Evolutionary conservation across 73 alveolate species (phyloP).

Genomic region (Symbiodinium pilosum): DNA sequence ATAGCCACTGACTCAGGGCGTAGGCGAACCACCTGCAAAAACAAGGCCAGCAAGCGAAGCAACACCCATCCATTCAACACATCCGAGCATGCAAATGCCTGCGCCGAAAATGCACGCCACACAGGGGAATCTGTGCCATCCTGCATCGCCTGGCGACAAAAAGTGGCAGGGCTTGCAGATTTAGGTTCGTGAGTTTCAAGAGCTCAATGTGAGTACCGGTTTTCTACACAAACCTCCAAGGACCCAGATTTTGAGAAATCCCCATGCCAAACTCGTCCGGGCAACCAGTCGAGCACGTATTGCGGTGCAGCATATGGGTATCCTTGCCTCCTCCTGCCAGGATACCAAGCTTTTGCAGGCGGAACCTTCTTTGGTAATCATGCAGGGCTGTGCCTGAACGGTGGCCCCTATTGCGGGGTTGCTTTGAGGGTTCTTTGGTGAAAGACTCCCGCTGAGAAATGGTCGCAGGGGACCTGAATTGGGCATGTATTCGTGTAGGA

Average conservation of each 20-base stretch:
- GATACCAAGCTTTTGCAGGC: too few relatives aligned
- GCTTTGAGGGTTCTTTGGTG: too few relatives aligned
- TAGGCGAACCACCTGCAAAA: conserved; percentile 72
- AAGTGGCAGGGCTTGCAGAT: background rate
- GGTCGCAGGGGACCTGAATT: too few relatives aligned
- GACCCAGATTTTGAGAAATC: too few relatives aligned
- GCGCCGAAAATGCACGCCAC: conserved; percentile 80
- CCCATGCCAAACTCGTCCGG: background rate
- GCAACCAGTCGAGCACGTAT: conserved; percentile 54
- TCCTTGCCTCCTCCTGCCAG: conserved; percentile 65
- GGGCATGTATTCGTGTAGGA: too few relatives aligned
- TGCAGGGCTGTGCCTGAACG: too few relatives aligned
- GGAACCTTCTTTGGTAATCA: too few relatives aligned
- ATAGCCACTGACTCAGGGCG: conserved; percentile 87
- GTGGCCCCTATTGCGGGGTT: too few relatives aligned
- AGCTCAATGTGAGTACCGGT: background rate
- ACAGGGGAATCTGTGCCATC: conserved; percentile 89
- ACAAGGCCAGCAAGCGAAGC: background rate
- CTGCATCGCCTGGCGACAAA: conserved; percentile 57
- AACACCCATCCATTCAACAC: background rate
- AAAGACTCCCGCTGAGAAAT: too few relatives aligned
- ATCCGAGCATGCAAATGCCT: background rate
- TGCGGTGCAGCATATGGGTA: conserved; percentile 70
- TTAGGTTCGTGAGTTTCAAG: too few relatives aligned
- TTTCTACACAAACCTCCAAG: background rate